A percentile compares a stretch with the other conserved stretches of the same genome.
These are phyloP conservation scores for Coemansia sp. DNA, from an alignment of 192 early-diverging fungal species.

Conservation along the genomic window DNA sequence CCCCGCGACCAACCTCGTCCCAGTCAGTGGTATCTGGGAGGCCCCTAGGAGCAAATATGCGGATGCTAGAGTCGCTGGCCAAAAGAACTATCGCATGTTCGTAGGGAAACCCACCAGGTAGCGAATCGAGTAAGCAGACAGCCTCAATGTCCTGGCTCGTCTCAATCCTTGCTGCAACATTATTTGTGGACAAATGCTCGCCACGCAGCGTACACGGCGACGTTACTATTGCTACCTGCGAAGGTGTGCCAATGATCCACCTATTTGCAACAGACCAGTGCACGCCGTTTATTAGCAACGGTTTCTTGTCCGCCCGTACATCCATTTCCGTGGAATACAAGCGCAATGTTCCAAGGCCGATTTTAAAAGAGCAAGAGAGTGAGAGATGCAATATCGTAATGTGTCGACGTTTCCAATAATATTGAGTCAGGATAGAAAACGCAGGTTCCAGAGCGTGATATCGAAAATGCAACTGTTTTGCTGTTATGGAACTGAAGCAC, in stretches of 20 bases:
- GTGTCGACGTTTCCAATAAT: no score
- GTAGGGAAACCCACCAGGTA: constrained; percentile 23
- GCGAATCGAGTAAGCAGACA: constrained; percentile 23
- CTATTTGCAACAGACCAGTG: constrained; percentile 42
- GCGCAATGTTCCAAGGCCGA: not conserved
- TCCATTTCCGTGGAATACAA: constrained; percentile 22
- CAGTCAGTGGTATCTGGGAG: constrained; percentile 32
- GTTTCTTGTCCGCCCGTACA: constrained; percentile 15
- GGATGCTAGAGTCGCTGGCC: constrained; percentile 41
- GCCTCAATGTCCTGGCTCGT: constrained; percentile 25
- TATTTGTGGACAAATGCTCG: constrained; percentile 11
- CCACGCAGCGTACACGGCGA: constrained; percentile 20
- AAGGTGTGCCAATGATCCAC: constrained; percentile 38
- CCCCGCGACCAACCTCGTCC: constrained; percentile 35
- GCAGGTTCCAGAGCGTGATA: no score
- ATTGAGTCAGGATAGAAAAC: no score
- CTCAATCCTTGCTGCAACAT: constrained; percentile 24
- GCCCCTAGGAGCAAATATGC: constrained; percentile 22
- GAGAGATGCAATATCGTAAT: no score
- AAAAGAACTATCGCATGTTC: constrained; percentile 20
- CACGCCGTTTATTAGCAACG: constrained; percentile 21
- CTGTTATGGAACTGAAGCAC: not conserved
- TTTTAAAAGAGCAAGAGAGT: not conserved
- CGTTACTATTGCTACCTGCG: constrained; percentile 22
- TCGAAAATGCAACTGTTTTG: not conserved